Base-by-base conservation (phyloP, 345 rosid species). In the Syzygium grande region DNA sequence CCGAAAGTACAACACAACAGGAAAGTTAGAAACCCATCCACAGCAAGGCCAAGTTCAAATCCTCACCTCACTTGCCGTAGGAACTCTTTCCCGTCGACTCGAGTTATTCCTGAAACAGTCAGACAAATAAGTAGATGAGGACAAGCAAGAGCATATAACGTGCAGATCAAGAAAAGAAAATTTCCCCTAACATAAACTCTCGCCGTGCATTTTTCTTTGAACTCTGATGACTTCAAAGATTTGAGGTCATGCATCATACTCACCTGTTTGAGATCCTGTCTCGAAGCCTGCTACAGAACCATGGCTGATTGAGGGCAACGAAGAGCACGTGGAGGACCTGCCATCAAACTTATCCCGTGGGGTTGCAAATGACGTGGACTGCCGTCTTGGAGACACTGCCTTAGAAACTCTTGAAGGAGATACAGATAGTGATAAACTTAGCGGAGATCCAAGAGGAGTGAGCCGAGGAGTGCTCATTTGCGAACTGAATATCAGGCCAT, bases 41-140 rank as follows among this genome's bases (percentile, higher is more conserved):
- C 5, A 5, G 83, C 49, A 73, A 73, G 83, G 49, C 19, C 49
- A 21, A 73, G 27, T 73, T 21, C 46, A 73, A 73, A 11, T 13
- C 55, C 79, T 92, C 92, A 97, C 99, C 99, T 96, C 92, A 96
- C 99, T 95, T 95, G 98, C 52, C 98, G 96, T 91, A 97, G 96
- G 93, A 97, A 96, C 88, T 96, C 99, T 91, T 95, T 97, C 85
- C 99, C 99, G 29, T 96, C 99, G 51, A 95, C 96, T 85, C 98
- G 94, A 87, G 98, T 92, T 88, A 95, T 90, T 53, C 94, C 99
- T 96, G 95, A 89, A 80, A 87, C 55, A 52, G 38, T 53, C 79
- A 59, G n/a, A 55, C 30, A 78, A 59, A 7, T 3, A 77, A 49
- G 52, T 4, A 49, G 16, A 68, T 16, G 30, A 43, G n/a, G 85